A percentile compares a stretch with the other conserved stretches of the same genome.
Conservation (phyloP, 805 yeast genomes). For the Metschnikowia cubensis region DNA sequence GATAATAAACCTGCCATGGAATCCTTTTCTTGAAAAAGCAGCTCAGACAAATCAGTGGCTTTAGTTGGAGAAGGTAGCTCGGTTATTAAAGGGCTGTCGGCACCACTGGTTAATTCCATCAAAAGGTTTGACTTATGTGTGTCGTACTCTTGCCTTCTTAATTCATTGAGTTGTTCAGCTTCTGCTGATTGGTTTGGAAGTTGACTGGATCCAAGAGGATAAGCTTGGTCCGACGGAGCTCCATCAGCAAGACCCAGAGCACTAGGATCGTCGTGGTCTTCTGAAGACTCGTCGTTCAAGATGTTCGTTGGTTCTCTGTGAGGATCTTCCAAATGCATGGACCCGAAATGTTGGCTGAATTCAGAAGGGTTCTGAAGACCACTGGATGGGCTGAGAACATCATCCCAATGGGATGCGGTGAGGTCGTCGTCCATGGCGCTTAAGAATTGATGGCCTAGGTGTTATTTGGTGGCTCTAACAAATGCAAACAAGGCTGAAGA, state of each 20-base stretch:
- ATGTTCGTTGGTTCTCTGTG: slow-evolving; percentile 10
- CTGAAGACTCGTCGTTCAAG: slow-evolving; percentile 9
- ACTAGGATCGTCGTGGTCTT: slow-evolving; percentile 16
- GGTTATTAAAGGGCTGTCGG: slow-evolving; percentile 9
- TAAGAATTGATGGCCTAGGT: not conserved
- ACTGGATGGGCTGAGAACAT: slow-evolving; percentile 38
- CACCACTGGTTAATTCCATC: slow-evolving; percentile 14
- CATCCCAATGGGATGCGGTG: slow-evolving; percentile 61
- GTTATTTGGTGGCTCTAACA: not conserved
- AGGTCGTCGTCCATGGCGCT: slow-evolving; percentile 45
- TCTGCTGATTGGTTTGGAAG: slow-evolving; percentile 13
- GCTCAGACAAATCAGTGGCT: slow-evolving; percentile 15
- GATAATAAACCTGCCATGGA: slow-evolving; percentile 11
- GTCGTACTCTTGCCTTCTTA: slow-evolving; percentile 33
- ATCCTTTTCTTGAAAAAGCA: slow-evolving; percentile 33
- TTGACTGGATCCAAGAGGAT: slow-evolving; percentile 4
- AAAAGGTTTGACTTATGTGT: slow-evolving; percentile 22
- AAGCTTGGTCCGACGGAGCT: slow-evolving; percentile 3
- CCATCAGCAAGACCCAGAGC: slow-evolving; percentile 13
- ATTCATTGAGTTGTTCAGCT: slow-evolving; percentile 22
- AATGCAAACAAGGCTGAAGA: not conserved
- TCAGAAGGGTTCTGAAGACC: slow-evolving; percentile 3
- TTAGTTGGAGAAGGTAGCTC: slow-evolving; percentile 14
- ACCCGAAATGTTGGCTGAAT: slow-evolving; percentile 12
- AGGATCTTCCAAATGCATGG: slow-evolving; percentile 14